phyloP scores from a whole-genome alignment of 257 asterid genomes.

The Solanum sparsipilum region DNA sequence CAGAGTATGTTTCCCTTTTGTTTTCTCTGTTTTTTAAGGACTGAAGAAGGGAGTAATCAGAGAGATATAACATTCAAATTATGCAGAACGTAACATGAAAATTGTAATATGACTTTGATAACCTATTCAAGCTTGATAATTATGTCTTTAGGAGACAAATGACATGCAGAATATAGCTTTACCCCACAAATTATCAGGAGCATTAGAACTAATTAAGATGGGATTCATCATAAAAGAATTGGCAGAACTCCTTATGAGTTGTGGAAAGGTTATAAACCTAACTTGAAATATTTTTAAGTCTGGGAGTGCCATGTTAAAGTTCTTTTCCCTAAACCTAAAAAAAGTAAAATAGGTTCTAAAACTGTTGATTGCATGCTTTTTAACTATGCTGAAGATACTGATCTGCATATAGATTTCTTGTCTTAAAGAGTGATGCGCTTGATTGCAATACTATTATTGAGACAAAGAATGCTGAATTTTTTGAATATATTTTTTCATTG shows the following conservation, averaged over 20 bases:
- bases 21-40: neutral
- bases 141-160: neutral
- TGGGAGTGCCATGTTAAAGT: neutral
- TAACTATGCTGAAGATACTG: neutral
- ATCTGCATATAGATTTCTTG: neutral
- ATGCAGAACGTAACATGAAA: neutral
- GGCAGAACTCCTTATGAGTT: neutral
- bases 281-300: neutral
- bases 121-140: neutral
- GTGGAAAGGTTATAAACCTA: neutral
- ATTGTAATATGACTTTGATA: neutral
- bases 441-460: neutral
- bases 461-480: neutral
- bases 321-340: neutral
- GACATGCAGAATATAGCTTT: neutral
- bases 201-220: neutral
- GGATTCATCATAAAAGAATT: neutral
- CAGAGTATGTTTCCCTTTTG: conserved; percentile 18
- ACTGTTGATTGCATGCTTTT: neutral
- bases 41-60: neutral
- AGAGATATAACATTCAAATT: neutral
- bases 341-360: neutral
- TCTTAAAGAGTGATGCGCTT: neutral
- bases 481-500: neutral
- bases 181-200: neutral